Conservation (phyloP, 139 green algal species). For the Chlorella vulgaris region DNA sequence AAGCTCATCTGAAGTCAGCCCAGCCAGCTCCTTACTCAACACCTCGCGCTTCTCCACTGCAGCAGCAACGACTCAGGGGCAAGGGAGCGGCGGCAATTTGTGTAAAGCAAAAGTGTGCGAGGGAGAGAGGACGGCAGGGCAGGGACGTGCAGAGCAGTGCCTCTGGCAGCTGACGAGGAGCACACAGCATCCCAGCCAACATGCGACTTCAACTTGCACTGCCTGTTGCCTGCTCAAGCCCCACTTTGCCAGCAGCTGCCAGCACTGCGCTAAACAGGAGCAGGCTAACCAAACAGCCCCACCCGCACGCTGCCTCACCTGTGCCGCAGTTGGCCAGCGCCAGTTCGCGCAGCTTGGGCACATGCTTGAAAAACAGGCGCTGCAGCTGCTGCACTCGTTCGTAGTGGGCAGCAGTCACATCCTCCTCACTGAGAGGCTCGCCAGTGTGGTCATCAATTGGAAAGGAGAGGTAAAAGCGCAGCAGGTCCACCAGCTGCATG, state of each 20-base stretch:
- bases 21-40: slow-evolving; percentile 64
- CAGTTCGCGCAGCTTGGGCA: slow-evolving; percentile 74
- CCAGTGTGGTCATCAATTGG: slow-evolving; percentile 95
- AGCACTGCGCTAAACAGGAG: too few relatives aligned
- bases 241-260: too few relatives aligned
- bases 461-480: slow-evolving; percentile 90
- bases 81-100: background rate
- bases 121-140: too few relatives aligned
- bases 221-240: too few relatives aligned
- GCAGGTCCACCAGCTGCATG: slow-evolving; percentile 85
- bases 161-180: too few relatives aligned
- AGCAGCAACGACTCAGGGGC: background rate
- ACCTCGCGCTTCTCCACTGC: slow-evolving; percentile 70
- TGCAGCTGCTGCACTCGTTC: slow-evolving; percentile 87
- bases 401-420: slow-evolving; percentile 76
- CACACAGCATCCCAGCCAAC: too few relatives aligned
- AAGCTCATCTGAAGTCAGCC: slow-evolving; percentile 74
- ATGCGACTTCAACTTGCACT: too few relatives aligned
- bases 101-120: background rate
- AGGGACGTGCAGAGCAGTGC: too few relatives aligned
- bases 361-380: slow-evolving; percentile 88
- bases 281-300: background rate
- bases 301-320: background rate
- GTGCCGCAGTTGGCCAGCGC: slow-evolving; percentile 83
- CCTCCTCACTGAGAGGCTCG: slow-evolving; percentile 84